Evolutionary conservation across 495 filamentous ascomycete genomes (phyloP).

Genomic region (Podospora didyma): DNA sequence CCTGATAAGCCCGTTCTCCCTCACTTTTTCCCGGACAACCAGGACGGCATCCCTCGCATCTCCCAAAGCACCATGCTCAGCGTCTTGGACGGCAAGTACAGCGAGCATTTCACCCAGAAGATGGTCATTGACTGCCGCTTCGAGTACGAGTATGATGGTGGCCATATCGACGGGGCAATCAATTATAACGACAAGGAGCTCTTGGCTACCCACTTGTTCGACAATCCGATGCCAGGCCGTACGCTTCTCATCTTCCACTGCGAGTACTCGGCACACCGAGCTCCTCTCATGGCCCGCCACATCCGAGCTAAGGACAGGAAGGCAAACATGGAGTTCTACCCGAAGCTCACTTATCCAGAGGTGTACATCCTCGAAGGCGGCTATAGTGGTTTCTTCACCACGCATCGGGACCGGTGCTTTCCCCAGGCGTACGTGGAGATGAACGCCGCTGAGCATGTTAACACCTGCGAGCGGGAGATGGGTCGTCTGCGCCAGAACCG

Average conservation of each 20-base stretch:
- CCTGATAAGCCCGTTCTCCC: slow-evolving; percentile 69
- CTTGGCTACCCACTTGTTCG: slow-evolving; percentile 74
- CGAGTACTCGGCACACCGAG: slow-evolving; percentile 95
- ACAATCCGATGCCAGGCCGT: slow-evolving; percentile 54
- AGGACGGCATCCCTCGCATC: slow-evolving; percentile 84
- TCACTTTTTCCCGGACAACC: slow-evolving; percentile 75
- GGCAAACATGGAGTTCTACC: slow-evolving; percentile 77
- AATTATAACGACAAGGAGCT: slow-evolving; percentile 96
- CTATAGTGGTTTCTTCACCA: slow-evolving; percentile 85
- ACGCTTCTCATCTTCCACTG: slow-evolving; percentile 92
- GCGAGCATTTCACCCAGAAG: slow-evolving; percentile 65
- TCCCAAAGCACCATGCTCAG: slow-evolving; percentile 71
- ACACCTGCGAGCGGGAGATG: slow-evolving; percentile 90
- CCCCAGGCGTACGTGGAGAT: slow-evolving; percentile 97
- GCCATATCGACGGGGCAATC: slow-evolving; percentile 86
- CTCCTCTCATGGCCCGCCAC: slow-evolving; percentile 92
- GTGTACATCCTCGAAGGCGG: slow-evolving; percentile 96
- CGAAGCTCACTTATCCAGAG: slow-evolving; percentile 85
- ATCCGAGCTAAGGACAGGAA: slow-evolving; percentile 83
- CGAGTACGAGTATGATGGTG: slow-evolving; percentile 97
- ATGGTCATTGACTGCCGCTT: slow-evolving; percentile 95
- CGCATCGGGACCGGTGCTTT: slow-evolving; percentile 73
- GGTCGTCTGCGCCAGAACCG: slow-evolving; percentile 76
- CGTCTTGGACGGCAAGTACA: slow-evolving; percentile 83
- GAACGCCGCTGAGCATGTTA: slow-evolving; percentile 81